Evolutionary conservation across 164 flowering plant species (phyloP).

Genomic region (Sedum album): DNA sequence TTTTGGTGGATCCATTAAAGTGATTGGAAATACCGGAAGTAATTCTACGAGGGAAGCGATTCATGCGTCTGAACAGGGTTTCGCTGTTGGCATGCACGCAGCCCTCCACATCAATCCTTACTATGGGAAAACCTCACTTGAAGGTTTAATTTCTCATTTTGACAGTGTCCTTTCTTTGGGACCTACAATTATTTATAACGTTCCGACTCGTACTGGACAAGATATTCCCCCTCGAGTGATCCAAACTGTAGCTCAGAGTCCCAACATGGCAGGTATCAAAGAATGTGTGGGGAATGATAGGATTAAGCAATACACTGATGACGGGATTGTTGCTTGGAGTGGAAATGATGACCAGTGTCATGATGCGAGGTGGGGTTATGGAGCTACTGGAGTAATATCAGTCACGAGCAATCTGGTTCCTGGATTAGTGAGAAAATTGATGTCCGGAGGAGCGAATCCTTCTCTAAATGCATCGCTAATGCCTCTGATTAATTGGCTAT

Average conservation of each 20-base stretch:
- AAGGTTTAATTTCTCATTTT: slow-evolving; percentile 68
- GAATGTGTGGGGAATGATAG: slow-evolving; percentile 78
- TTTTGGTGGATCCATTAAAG: slow-evolving; percentile 76
- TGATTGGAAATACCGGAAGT: slow-evolving; percentile 92
- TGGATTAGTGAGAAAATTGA: slow-evolving; percentile 52
- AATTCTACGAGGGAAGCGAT: slow-evolving; percentile 92
- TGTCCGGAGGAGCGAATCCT: slow-evolving; percentile 56
- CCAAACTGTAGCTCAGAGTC: slow-evolving; percentile 29
- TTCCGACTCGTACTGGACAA: slow-evolving; percentile 81
- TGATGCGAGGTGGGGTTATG: slow-evolving; percentile 74
- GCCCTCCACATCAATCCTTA: slow-evolving; percentile 93
- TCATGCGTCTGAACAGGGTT: slow-evolving; percentile 88
- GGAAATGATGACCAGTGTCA: slow-evolving; percentile 89
- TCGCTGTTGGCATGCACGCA: slow-evolving; percentile 95
- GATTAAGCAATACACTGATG: slow-evolving; percentile 46
- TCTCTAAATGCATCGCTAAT: slow-evolving; percentile 44
- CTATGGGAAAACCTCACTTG: slow-evolving; percentile 80
- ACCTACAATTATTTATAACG: slow-evolving; percentile 77
- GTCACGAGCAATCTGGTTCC: slow-evolving; percentile 78
- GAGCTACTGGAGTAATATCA: slow-evolving; percentile 76
- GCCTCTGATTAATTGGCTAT: slow-evolving; percentile 75
- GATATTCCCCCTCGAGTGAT: slow-evolving; percentile 75
- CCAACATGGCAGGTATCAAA: slow-evolving; percentile 75
- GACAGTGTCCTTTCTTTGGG: slow-evolving; percentile 71
- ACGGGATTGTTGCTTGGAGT: slow-evolving; percentile 65